A percentile compares a stretch with the other conserved stretches of the same genome.
Evolutionary conservation across 2,329 filamentous ascomycete genomes (phyloP).

Genomic region (Epichloe uncinata): DNA sequence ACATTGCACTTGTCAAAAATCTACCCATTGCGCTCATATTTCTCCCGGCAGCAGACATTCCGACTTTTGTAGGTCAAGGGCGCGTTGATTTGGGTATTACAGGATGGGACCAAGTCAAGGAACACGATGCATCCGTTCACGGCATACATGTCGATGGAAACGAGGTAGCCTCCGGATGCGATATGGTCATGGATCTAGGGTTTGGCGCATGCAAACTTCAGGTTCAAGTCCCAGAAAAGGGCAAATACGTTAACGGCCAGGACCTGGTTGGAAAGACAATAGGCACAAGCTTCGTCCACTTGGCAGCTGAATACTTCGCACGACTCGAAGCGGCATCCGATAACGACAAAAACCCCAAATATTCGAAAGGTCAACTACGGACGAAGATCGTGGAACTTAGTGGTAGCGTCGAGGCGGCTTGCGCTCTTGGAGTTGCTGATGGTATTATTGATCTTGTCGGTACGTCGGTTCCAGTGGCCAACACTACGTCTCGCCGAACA

Average conservation of each 20-base stretch:
- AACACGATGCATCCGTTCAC: constrained; percentile 60
- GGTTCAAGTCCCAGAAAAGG: constrained; percentile 91
- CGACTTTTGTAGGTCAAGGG: constrained; percentile 92
- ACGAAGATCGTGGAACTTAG: constrained; percentile 92
- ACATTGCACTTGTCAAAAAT: constrained; percentile 97
- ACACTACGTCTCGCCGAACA: too few relatives aligned
- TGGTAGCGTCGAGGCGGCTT: constrained; percentile 94
- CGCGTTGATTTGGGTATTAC: constrained; percentile 91
- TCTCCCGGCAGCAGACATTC: constrained; percentile 92
- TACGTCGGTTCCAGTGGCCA: constrained; percentile 32
- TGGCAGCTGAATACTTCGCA: constrained; percentile 74
- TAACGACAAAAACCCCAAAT: constrained; percentile 23
- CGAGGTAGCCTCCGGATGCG: constrained; percentile 46
- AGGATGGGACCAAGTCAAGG: constrained; percentile 80
- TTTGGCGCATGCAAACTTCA: constrained; percentile 89
- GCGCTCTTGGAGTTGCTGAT: constrained; percentile 87
- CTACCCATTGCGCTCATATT: constrained; percentile 91
- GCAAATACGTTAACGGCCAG: constrained; percentile 51
- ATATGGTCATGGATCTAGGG: constrained; percentile 78
- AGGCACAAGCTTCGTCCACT: constrained; percentile 84
- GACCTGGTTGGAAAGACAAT: constrained; percentile 87
- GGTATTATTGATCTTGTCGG: constrained; percentile 96
- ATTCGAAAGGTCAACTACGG: constrained; percentile 41
- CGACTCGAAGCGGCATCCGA: constrained; percentile 49
- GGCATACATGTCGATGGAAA: constrained; percentile 34